Percentiles rank a stretch among this genome's conserved stretches.
phyloP scores from a whole-genome alignment of 2,329 filamentous ascomycete genomes.

The Colletotrichum tropicale region DNA sequence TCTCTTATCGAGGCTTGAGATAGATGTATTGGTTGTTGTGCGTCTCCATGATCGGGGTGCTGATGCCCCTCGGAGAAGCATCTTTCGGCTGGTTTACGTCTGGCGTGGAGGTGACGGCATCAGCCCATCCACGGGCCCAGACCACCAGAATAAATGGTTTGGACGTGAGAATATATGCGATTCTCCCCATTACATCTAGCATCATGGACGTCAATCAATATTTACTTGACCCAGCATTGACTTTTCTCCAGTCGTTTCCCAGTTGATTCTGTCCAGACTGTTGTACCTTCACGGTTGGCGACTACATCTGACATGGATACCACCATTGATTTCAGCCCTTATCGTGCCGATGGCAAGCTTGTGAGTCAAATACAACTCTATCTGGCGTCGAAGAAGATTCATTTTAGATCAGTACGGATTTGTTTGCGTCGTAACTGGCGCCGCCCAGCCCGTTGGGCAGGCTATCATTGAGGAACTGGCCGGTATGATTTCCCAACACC shows the following conservation, averaged over 20 bases:
- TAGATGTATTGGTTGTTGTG: not conserved
- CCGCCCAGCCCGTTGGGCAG: conserved; percentile 63
- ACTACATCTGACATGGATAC: conserved; percentile 27
- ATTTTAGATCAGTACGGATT: conserved; percentile 60
- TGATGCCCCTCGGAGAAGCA: conserved; percentile 21
- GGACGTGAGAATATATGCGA: not conserved
- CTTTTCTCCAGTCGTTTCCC: not conserved
- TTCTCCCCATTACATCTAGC: not conserved
- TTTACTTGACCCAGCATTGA: not conserved
- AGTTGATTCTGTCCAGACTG: not conserved
- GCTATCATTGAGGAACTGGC: conserved; percentile 66
- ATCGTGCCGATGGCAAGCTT: conserved; percentile 61
- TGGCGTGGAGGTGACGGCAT: conserved; percentile 15
- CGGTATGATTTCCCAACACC: conserved; percentile 35
- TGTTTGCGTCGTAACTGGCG: conserved; percentile 68
- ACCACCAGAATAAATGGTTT: not conserved
- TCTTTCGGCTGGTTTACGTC: not conserved
- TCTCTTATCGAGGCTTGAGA: conserved; percentile 6
- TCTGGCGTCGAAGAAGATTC: not conserved
- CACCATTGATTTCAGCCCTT: conserved; percentile 59
- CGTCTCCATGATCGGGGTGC: not conserved
- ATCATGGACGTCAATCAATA: not conserved
- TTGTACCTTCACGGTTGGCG: not conserved
- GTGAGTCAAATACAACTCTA: conserved; percentile 34
- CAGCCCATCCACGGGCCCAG: not conserved